Evolutionary conservation across 1,284 basidiomycete genomes (phyloP).

Genomic region (Baeospora myosura): DNA sequence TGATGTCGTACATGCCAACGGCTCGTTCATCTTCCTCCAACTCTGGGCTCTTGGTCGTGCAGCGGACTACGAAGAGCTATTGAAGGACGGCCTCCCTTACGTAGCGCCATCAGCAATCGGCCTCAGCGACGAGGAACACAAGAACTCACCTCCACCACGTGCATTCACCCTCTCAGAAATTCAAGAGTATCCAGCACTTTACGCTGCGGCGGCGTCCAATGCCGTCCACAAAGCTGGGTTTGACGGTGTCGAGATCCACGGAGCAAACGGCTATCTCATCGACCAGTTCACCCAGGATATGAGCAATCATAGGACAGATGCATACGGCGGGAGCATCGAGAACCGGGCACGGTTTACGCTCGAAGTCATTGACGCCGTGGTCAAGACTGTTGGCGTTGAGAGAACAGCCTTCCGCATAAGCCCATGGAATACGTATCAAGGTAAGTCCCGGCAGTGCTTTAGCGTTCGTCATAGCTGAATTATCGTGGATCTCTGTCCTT

Average conservation of each 20-base stretch:
- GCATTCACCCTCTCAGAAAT: constrained; percentile 32
- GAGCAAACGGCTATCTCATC: constrained; percentile 33
- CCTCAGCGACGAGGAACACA: constrained; percentile 17
- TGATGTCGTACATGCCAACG: constrained; percentile 23
- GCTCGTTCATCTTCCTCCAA: constrained; percentile 20
- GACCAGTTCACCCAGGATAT: constrained; percentile 37
- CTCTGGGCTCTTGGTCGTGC: constrained; percentile 19
- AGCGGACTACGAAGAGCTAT: constrained; percentile 11
- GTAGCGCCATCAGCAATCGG: constrained; percentile 35
- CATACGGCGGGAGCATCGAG: constrained; percentile 47
- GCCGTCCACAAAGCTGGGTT: constrained; percentile 37
- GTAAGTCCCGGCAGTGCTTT: constrained; percentile 8
- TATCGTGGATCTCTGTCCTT: too few species aligned
- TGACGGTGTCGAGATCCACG: constrained; percentile 38
- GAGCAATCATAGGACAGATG: constrained; percentile 44
- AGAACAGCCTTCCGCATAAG: constrained; percentile 43
- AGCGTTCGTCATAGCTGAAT: neutral
- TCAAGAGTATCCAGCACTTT: constrained; percentile 32
- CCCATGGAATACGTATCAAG: constrained; percentile 37
- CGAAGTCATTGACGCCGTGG: constrained; percentile 35
- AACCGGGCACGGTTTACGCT: constrained; percentile 43
- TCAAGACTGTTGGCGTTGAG: constrained; percentile 27
- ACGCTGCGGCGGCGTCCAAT: constrained; percentile 32
- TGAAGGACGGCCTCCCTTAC: constrained; percentile 16
- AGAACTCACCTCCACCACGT: constrained; percentile 22